A percentile compares a stretch with the other conserved stretches of the same genome.
These are phyloP conservation scores for Aspergillus sclerotioniger DNA, from an alignment of 495 filamentous ascomycete genomes.

Conservation along the genomic window DNA sequence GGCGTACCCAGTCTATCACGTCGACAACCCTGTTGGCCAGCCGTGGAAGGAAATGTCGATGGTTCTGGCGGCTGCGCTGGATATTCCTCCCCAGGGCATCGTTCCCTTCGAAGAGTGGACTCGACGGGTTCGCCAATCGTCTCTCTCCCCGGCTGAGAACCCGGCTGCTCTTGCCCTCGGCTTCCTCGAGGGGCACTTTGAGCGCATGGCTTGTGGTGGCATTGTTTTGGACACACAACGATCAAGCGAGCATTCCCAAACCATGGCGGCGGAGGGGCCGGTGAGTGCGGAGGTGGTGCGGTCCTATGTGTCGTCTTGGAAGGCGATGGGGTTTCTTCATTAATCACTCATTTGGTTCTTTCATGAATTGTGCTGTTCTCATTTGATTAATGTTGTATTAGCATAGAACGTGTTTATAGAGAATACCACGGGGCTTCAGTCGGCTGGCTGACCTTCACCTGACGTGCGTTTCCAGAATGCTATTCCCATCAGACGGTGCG, in stretches of 20 bases:
- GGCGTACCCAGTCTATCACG: constrained; percentile 42
- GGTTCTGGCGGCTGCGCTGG: constrained; percentile 40
- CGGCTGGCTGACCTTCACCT: too few relatives aligned
- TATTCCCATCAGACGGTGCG: too few relatives aligned
- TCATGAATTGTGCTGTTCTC: too few relatives aligned
- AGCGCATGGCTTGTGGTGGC: constrained; percentile 53
- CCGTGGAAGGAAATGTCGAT: constrained; percentile 43
- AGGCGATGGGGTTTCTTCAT: constrained; percentile 14
- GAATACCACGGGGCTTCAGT: too few relatives aligned
- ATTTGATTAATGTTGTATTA: too few relatives aligned
- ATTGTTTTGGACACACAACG: constrained; percentile 44
- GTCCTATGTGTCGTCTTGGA: constrained; percentile 44
- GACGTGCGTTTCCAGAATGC: too few relatives aligned
- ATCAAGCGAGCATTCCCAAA: constrained; percentile 42
- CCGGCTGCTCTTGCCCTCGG: constrained; percentile 45
- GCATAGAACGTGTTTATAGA: too few relatives aligned
- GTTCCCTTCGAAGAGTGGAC: constrained; percentile 50
- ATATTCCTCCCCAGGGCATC: constrained; percentile 31
- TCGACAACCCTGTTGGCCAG: constrained; percentile 54
- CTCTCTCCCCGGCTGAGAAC: constrained; percentile 37
- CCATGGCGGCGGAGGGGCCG: constrained; percentile 30
- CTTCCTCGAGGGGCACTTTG: constrained; percentile 50
- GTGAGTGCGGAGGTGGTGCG: constrained; percentile 39
- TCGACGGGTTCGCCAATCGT: constrained; percentile 31
- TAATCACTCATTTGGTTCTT: not conserved